These are phyloP conservation scores for Moesziomyces antarcticus DNA, from an alignment of 1,284 basidiomycete species.

Conservation along the genomic window DNA sequence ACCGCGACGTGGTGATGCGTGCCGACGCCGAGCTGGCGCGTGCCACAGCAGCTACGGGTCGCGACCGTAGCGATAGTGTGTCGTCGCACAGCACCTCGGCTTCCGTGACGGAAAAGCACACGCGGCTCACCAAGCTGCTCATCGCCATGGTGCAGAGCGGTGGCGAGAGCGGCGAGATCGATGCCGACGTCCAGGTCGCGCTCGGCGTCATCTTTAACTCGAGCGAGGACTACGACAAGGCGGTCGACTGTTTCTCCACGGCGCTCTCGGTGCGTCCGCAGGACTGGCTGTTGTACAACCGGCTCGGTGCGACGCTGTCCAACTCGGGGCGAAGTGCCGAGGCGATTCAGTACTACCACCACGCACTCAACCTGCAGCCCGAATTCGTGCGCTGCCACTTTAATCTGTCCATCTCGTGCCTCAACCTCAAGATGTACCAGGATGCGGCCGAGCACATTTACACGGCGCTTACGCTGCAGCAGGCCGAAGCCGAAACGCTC, in stretches of 20 bases:
- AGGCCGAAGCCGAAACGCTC: conserved; percentile 46
- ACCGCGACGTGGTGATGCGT: conserved; percentile 69
- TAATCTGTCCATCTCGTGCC: conserved; percentile 62
- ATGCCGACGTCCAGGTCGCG: conserved; percentile 95
- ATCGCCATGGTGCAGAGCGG: conserved; percentile 67
- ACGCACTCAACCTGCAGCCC: conserved; percentile 89
- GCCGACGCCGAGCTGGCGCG: conserved; percentile 13
- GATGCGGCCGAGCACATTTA: conserved; percentile 66
- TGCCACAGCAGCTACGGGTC: conserved; percentile 2
- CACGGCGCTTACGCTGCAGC: conserved; percentile 62
- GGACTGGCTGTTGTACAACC: conserved; percentile 95
- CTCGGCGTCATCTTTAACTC: conserved; percentile 92
- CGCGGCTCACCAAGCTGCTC: conserved; percentile 64
- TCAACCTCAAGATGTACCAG: conserved; percentile 65
- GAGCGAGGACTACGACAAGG: conserved; percentile 86
- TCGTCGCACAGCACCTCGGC: conserved; percentile 28
- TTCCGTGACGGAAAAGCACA: conserved; percentile 52
- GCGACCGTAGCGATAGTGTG: conserved; percentile 28
- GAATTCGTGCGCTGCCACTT: conserved; percentile 80
- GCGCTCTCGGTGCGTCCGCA: conserved; percentile 88
- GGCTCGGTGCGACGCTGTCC: conserved; percentile 93
- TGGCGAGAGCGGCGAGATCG: conserved; percentile 45
- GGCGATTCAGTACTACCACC: conserved; percentile 88
- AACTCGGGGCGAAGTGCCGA: conserved; percentile 83
- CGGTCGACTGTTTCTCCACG: conserved; percentile 91